Evolutionary conservation across 768 basidiomycete species (phyloP).

Genomic region (Suillus hirtellus): DNA sequence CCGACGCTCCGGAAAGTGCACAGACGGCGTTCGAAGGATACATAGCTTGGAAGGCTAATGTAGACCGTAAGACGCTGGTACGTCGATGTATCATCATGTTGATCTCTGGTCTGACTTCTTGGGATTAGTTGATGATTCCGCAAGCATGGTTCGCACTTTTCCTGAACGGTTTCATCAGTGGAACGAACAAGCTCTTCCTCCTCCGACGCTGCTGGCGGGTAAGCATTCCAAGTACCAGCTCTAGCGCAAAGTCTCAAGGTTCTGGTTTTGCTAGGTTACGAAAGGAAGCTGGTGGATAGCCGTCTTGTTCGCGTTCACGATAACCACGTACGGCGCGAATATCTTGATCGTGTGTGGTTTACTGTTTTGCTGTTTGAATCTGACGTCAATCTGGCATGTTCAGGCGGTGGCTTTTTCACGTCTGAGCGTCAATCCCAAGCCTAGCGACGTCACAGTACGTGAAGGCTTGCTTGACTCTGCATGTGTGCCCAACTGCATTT

Average conservation of each 20-base stretch:
- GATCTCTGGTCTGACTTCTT: conserved; percentile 13
- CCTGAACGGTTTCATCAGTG: conserved; percentile 47
- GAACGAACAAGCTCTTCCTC: conserved; percentile 49
- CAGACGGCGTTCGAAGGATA: conserved; percentile 44
- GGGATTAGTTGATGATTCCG: conserved; percentile 23
- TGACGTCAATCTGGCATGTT: neutral
- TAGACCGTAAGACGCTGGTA: conserved; percentile 37
- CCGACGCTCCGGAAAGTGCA: conserved; percentile 23
- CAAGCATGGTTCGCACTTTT: conserved; percentile 49
- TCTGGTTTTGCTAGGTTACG: conserved; percentile 37
- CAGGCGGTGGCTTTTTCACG: neutral
- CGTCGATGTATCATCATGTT: conserved; percentile 13
- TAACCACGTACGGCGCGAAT: conserved; percentile 39
- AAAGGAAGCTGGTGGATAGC: conserved; percentile 39
- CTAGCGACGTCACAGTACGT: neutral
- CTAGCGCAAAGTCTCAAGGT: neutral
- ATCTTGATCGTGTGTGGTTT: conserved; percentile 35
- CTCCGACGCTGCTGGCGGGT: conserved; percentile 56
- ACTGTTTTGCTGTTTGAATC: neutral
- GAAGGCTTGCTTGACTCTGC: neutral
- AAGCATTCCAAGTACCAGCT: conserved; percentile 4
- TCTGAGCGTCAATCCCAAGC: neutral
- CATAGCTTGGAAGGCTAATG: conserved; percentile 41
- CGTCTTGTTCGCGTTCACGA: conserved; percentile 33
- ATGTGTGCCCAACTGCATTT: neutral